These are phyloP conservation scores for Populus davidiana DNA, from an alignment of 345 rosid genomes.

Conservation along the genomic window DNA sequence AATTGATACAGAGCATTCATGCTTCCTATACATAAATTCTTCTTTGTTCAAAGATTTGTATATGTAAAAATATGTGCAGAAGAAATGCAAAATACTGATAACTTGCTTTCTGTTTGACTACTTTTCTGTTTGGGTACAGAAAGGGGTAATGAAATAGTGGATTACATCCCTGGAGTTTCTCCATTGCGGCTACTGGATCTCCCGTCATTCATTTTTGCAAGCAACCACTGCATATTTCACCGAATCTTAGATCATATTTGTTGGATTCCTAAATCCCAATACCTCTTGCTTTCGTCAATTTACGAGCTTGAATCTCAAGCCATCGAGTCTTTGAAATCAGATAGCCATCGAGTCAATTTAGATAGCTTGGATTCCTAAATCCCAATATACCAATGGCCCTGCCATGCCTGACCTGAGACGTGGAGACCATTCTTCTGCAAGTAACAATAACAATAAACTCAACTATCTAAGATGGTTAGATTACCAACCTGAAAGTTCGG, in stretches of 20 bases:
- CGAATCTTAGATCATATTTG: background rate
- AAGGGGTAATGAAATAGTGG: conserved; percentile 1
- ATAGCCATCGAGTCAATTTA: too few species aligned
- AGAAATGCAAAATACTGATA: background rate
- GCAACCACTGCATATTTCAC: background rate
- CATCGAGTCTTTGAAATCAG: background rate
- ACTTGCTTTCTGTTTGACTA: background rate
- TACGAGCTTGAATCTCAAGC: conserved; percentile 13
- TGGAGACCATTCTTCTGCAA: background rate
- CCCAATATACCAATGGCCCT: conserved; percentile 6
- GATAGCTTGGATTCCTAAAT: too few species aligned
- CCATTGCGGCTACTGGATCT: background rate
- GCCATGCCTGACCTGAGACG: conserved; percentile 1
- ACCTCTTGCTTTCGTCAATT: conserved; percentile 5
- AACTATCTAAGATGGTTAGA: conserved; percentile 13
- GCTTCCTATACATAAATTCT: too few species aligned
- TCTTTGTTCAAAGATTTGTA: background rate
- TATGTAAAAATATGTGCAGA: too few species aligned
- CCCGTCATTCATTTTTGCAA: background rate
- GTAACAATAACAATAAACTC: background rate
- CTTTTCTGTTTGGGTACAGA: background rate
- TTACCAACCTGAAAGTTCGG: conserved; percentile 13
- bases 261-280: conserved; percentile 7
- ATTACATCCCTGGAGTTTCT: conserved; percentile 4
- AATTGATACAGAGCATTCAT: too few species aligned